Conservation (phyloP, 2,329 filamentous ascomycete species). For the Xylariaceae sp. region DNA sequence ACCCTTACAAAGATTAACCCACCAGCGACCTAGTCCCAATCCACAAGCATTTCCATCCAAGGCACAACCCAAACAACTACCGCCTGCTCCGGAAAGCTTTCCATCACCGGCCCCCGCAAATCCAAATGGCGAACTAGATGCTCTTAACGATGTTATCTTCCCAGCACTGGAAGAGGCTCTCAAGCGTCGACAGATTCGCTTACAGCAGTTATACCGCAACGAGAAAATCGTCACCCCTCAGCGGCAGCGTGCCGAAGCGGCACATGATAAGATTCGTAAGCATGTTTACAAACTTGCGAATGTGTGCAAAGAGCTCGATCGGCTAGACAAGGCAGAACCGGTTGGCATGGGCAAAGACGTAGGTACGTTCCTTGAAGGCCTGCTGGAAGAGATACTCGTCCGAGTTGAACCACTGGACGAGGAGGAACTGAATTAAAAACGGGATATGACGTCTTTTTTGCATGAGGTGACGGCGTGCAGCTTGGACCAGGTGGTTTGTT, state of each 20-base stretch:
- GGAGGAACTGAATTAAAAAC: constrained; percentile 50
- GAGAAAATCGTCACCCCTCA: constrained; percentile 60
- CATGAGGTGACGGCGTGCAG: not conserved
- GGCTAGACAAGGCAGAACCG: constrained; percentile 82
- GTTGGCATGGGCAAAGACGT: constrained; percentile 95
- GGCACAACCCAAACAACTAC: constrained; percentile 57
- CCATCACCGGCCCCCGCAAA: constrained; percentile 63
- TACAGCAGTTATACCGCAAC: constrained; percentile 58
- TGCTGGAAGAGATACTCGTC: constrained; percentile 92
- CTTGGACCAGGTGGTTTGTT: constrained; percentile 10
- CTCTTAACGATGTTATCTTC: constrained; percentile 88
- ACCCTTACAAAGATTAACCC: constrained; percentile 30
- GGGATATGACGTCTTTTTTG: not conserved
- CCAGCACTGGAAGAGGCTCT: constrained; percentile 91
- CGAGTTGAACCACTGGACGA: constrained; percentile 88
- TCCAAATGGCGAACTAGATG: constrained; percentile 76
- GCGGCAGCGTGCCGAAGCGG: constrained; percentile 70
- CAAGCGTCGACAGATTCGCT: constrained; percentile 72
- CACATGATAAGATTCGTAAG: constrained; percentile 82
- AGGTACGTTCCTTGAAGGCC: constrained; percentile 84
- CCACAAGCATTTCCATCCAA: constrained; percentile 61
- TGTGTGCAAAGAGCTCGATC: constrained; percentile 88
- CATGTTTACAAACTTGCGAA: constrained; percentile 83
- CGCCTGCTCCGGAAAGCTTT: constrained; percentile 54
- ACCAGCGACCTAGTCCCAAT: constrained; percentile 40